Conservation (phyloP, 495 filamentous ascomycete genomes). For the Parachaetomium inaequale region DNA sequence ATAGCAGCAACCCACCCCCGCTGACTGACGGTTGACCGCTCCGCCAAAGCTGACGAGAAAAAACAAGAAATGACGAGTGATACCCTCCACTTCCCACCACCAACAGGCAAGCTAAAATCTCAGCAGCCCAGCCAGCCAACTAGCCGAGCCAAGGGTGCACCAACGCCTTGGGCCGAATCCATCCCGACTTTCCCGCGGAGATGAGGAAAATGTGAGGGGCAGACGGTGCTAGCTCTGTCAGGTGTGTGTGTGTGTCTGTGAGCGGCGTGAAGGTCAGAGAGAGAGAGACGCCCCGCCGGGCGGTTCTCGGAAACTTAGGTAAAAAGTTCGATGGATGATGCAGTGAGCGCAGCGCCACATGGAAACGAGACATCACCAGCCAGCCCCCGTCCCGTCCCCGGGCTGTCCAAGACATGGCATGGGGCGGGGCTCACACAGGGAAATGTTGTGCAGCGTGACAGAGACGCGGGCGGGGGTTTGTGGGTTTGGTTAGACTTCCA, state of each 20-base stretch:
- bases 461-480: background rate
- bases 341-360: too few relatives aligned
- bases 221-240: background rate
- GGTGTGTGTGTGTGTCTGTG: background rate
- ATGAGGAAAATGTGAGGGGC: background rate
- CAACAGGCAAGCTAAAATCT: background rate
- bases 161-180: background rate
- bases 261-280: too few relatives aligned
- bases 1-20: background rate
- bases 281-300: background rate
- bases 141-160: background rate
- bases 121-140: background rate
- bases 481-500: background rate
- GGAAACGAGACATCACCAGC: too few relatives aligned
- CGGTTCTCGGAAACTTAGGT: background rate
- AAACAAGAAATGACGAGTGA: background rate
- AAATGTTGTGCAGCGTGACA: background rate
- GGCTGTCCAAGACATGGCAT: too few relatives aligned
- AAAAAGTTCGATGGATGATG: background rate
- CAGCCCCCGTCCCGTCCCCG: too few relatives aligned
- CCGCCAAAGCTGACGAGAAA: background rate
- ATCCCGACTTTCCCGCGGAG: conserved; percentile 4
- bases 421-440: too few relatives aligned
- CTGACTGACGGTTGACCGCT: background rate
- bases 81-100: background rate